phyloP scores from a whole-genome alignment of 2,329 filamentous ascomycete species.

The Calonectria hawksworthii region DNA sequence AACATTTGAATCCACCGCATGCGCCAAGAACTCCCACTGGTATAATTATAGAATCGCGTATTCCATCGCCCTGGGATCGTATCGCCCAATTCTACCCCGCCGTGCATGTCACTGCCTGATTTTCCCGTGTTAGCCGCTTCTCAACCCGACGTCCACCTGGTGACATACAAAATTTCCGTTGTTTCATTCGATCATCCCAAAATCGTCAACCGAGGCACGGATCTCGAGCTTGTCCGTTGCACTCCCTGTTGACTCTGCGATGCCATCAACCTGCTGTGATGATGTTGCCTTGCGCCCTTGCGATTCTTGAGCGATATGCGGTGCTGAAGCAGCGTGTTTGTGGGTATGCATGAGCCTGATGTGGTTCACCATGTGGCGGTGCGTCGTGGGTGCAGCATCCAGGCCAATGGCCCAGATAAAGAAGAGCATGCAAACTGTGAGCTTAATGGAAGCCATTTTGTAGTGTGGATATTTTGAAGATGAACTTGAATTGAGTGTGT shows the following conservation, averaged over 20 bases:
- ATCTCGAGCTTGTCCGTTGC: not conserved
- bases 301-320: slow-evolving; percentile 28
- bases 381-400: slow-evolving; percentile 43
- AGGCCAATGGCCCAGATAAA: slow-evolving; percentile 41
- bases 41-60: not conserved
- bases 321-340: slow-evolving; percentile 12
- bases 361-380: slow-evolving; percentile 35
- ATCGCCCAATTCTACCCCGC: not conserved
- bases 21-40: not conserved
- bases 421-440: slow-evolving; percentile 37
- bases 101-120: not conserved
- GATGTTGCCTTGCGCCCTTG: slow-evolving; percentile 19
- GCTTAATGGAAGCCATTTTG: slow-evolving; percentile 37
- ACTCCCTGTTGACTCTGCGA: not conserved
- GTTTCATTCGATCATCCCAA: not conserved
- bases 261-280: not conserved
- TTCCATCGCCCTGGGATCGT: not conserved
- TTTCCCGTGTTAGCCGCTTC: not conserved
- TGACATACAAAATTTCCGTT: not conserved
- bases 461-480: not conserved
- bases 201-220: not conserved
- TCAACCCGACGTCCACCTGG: not conserved
- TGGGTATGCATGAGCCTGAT: slow-evolving; percentile 53
- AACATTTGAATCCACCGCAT: not conserved
- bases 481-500: not conserved